These are phyloP conservation scores for Candida sojae DNA, from an alignment of 1,139 yeast species.

Conservation along the genomic window DNA sequence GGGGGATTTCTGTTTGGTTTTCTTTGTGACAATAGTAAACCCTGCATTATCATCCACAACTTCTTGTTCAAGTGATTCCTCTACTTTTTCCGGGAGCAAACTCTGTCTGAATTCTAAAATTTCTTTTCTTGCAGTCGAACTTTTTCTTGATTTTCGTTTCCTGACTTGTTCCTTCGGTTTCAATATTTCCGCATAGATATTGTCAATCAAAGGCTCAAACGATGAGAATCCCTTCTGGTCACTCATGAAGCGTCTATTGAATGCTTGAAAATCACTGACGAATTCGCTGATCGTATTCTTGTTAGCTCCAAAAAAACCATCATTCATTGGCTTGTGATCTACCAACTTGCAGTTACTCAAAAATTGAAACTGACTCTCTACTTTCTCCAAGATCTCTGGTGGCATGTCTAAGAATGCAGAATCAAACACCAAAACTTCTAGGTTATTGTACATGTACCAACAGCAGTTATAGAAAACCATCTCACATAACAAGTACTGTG, in stretches of 20 bases:
- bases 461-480: conserved; percentile 62
- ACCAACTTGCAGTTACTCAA: conserved; percentile 16
- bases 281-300: conserved; percentile 31
- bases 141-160: conserved; percentile 30
- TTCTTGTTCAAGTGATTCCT: conserved; percentile 25
- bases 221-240: conserved; percentile 38
- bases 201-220: conserved; percentile 54
- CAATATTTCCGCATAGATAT: conserved; percentile 23
- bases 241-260: conserved; percentile 52
- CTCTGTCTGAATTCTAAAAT: conserved; percentile 24
- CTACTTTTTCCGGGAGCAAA: conserved; percentile 3
- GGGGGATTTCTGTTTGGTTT: conserved; percentile 19
- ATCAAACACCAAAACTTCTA: conserved; percentile 65
- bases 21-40: conserved; percentile 32
- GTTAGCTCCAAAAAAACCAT: neutral
- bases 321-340: neutral
- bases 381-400: conserved; percentile 23
- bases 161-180: conserved; percentile 16
- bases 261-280: conserved; percentile 12
- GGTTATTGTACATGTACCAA: conserved; percentile 68
- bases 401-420: conserved; percentile 30
- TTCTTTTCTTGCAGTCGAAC: conserved; percentile 24
- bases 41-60: conserved; percentile 28
- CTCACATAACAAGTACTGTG: conserved; percentile 52
- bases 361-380: conserved; percentile 30